Evolutionary conservation across 148 eudicot species (phyloP).

Genomic region (Dianthus caryophyllus): DNA sequence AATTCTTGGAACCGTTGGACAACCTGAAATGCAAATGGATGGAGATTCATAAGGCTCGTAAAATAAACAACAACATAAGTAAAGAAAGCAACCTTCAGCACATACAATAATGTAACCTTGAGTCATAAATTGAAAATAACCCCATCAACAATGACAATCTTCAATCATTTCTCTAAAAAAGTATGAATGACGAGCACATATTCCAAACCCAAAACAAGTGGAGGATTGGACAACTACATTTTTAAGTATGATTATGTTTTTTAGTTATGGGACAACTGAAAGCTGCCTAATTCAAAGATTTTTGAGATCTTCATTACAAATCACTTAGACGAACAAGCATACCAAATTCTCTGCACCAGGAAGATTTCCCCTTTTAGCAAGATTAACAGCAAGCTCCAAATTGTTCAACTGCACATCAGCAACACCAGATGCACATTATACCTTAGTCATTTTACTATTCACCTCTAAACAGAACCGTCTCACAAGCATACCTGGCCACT

Average conservation of each 20-base stretch:
- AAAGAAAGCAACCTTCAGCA: neutral
- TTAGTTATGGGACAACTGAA: neutral
- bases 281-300: neutral
- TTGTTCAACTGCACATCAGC: conserved; percentile 70
- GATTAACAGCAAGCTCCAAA: conserved; percentile 97
- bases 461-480: neutral
- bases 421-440: neutral
- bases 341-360: conserved; percentile 99
- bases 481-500: conserved; percentile 76
- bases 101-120: neutral
- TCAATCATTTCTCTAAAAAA: neutral
- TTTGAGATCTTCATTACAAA: neutral
- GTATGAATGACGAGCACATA: no score
- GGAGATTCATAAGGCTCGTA: neutral
- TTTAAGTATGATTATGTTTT: neutral
- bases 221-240: no score
- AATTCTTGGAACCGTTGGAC: conserved; percentile 97
- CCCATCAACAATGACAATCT: neutral
- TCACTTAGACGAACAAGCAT: neutral
- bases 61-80: neutral
- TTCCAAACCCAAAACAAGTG: no score
- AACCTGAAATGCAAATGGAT: conserved; percentile 45
- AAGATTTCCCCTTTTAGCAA: conserved; percentile 96
- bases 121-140: neutral
- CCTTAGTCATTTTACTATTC: neutral